phyloP scores from a whole-genome alignment of 1,284 basidiomycete species.

The Austropuccinia psidii region DNA sequence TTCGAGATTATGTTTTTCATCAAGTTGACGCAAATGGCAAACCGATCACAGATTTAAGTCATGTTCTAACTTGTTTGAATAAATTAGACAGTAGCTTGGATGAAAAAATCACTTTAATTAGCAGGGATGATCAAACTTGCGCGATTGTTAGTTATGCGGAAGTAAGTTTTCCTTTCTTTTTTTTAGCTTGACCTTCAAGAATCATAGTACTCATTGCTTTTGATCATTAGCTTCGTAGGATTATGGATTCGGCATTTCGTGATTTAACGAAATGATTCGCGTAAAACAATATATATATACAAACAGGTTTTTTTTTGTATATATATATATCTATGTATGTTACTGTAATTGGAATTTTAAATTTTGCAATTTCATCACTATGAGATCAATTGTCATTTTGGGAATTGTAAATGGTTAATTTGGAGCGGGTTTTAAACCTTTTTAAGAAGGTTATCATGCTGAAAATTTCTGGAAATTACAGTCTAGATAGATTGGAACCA shows the following conservation, averaged over 20 bases:
- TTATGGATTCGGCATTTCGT: constrained; percentile 30
- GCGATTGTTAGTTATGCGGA: constrained; percentile 93
- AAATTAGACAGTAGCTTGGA: constrained; percentile 87
- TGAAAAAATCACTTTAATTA: constrained; percentile 87
- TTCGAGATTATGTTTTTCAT: constrained; percentile 97
- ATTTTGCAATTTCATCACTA: no score
- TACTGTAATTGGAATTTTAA: no score
- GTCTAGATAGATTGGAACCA: no score
- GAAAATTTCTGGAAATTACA: no score
- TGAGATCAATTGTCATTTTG: no score
- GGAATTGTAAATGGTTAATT: no score
- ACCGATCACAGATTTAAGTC: constrained; percentile 79
- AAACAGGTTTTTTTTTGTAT: no score
- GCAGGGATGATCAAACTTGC: constrained; percentile 90
- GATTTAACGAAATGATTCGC: constrained; percentile 14
- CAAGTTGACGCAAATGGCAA: constrained; percentile 84
- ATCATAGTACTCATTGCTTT: neutral
- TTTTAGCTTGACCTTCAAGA: neutral
- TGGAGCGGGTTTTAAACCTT: no score
- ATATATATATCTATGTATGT: no score
- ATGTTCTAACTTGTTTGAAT: constrained; percentile 57
- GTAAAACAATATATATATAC: no score
- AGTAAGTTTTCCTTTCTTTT: constrained; percentile 39
- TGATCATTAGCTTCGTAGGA: constrained; percentile 22
- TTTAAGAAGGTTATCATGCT: no score